These are phyloP conservation scores for Pogostemon cablin DNA, from an alignment of 257 asterid species.

Conservation along the genomic window DNA sequence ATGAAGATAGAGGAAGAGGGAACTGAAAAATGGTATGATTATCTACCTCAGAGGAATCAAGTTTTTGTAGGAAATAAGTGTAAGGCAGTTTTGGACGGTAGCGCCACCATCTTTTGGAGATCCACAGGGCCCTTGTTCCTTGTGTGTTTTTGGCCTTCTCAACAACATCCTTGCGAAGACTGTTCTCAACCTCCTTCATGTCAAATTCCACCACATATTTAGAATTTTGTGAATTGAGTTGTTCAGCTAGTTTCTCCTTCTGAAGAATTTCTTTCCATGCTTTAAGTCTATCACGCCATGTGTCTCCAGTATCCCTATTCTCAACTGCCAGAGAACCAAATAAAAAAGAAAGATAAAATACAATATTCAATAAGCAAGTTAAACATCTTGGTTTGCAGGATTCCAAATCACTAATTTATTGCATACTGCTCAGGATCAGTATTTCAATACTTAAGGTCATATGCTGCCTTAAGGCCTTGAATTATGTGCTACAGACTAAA, in stretches of 20 bases:
- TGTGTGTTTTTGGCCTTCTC: slow-evolving; percentile 63
- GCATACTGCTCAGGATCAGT: slow-evolving; percentile 16
- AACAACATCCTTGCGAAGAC: slow-evolving; percentile 82
- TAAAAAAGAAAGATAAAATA: slow-evolving; percentile 29
- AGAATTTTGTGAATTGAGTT: slow-evolving; percentile 61
- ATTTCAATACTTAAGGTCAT: background rate
- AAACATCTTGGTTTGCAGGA: slow-evolving; percentile 12
- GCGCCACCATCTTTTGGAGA: slow-evolving; percentile 99
- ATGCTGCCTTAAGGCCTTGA: background rate
- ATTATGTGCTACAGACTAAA: background rate
- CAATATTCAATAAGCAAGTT: slow-evolving; percentile 22
- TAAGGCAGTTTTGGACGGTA: slow-evolving; percentile 98
- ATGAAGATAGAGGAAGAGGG: slow-evolving; percentile 27
- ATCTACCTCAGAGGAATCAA: slow-evolving; percentile 90
- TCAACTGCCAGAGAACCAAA: slow-evolving; percentile 47
- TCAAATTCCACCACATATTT: slow-evolving; percentile 94
- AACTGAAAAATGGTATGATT: slow-evolving; percentile 23
- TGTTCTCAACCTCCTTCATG: slow-evolving; percentile 95
- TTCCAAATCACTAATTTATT: slow-evolving; percentile 4
- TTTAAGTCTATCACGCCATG: slow-evolving; percentile 88
- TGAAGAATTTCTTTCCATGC: slow-evolving; percentile 80
- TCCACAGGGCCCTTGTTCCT: slow-evolving; percentile 92
- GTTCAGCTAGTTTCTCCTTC: slow-evolving; percentile 75
- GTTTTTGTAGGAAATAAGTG: slow-evolving; percentile 92
- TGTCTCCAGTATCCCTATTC: slow-evolving; percentile 57